phyloP scores from a whole-genome alignment of 768 basidiomycete species.

The Boletus vinaceobasis region DNA sequence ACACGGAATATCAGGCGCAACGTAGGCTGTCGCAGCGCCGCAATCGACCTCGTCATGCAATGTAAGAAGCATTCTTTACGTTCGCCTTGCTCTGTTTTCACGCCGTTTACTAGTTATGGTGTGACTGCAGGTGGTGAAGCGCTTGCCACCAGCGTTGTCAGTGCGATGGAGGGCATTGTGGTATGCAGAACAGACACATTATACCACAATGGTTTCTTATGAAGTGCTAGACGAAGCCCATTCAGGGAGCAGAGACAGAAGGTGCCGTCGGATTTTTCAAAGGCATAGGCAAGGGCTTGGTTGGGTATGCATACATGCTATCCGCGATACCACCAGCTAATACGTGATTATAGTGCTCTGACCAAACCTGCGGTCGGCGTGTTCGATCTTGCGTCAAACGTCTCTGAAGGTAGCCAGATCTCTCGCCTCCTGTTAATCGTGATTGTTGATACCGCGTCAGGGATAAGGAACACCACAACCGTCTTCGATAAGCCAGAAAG shows the following conservation, averaged over 20 bases:
- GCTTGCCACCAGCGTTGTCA: constrained; percentile 88
- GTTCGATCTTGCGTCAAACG: constrained; percentile 92
- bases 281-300: constrained; percentile 93
- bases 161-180: constrained; percentile 93
- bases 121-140: constrained; percentile 93
- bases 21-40: constrained; percentile 85
- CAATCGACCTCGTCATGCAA: constrained; percentile 94
- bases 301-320: constrained; percentile 56
- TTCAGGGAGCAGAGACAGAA: constrained; percentile 93
- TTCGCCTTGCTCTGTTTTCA: neutral
- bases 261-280: constrained; percentile 98
- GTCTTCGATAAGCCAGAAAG: constrained; percentile 92
- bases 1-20: constrained; percentile 90
- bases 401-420: constrained; percentile 69
- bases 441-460: constrained; percentile 36
- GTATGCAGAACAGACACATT: constrained; percentile 41
- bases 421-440: neutral
- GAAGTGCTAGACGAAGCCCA: constrained; percentile 76
- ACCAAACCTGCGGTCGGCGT: constrained; percentile 97
- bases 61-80: constrained; percentile 45
- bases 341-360: constrained; percentile 54
- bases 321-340: neutral
- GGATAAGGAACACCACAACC: constrained; percentile 97
- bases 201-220: constrained; percentile 1
- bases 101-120: constrained; percentile 64